A percentile compares a stretch with the other conserved stretches of the same genome.
Evolutionary conservation across 805 yeast genomes (phyloP).

Genomic region (Candida patagonica): DNA sequence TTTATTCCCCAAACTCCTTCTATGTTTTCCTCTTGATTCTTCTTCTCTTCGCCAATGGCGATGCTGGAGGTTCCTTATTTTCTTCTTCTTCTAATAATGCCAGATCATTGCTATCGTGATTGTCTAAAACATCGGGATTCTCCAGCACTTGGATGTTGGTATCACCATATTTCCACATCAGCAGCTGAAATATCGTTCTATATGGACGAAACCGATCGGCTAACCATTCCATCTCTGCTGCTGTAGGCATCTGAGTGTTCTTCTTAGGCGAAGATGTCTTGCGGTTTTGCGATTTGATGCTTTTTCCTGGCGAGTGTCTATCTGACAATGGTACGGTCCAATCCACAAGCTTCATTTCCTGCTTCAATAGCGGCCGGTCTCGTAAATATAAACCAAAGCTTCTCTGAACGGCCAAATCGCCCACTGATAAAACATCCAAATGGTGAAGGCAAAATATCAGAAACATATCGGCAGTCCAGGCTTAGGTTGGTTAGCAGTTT

Average conservation of each 20-base stretch:
- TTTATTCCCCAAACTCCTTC: neutral
- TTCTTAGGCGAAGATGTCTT: constrained; percentile 25
- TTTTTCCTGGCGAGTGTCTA: constrained; percentile 23
- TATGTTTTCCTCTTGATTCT: neutral
- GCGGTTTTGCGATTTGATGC: constrained; percentile 27
- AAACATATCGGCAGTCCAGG: constrained; percentile 89
- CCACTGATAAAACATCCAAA: constrained; percentile 62
- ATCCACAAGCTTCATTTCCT: constrained; percentile 27
- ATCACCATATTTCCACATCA: constrained; percentile 63
- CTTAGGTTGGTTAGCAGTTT: constrained; percentile 5
- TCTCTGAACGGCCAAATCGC: constrained; percentile 77
- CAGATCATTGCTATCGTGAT: neutral
- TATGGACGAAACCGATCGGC: constrained; percentile 60
- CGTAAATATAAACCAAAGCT: constrained; percentile 63
- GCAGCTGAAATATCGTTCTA: constrained; percentile 54
- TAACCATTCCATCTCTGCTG: constrained; percentile 51
- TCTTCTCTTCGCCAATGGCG: neutral
- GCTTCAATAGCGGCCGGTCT: constrained; percentile 29
- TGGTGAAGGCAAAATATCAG: constrained; percentile 58
- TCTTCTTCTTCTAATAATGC: neutral
- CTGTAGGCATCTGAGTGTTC: constrained; percentile 28
- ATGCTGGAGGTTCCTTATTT: neutral
- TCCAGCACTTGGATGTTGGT: constrained; percentile 41
- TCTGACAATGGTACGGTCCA: constrained; percentile 18
- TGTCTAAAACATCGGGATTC: neutral